phyloP scores from a whole-genome alignment of 768 basidiomycete genomes.

The Leccinum rimulosum region DNA sequence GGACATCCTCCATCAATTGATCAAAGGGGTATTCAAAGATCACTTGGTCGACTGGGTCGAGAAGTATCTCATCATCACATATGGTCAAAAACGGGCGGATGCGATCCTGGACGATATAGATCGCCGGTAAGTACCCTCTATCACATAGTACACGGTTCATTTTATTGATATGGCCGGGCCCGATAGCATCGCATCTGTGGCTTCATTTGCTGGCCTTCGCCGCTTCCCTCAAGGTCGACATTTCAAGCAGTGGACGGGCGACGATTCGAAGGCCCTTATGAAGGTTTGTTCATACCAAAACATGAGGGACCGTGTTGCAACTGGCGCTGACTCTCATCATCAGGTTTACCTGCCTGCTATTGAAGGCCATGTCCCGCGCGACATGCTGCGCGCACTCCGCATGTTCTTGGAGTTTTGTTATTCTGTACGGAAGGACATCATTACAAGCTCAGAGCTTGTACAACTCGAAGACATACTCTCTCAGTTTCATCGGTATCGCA shows the following conservation, averaged over 20 bases:
- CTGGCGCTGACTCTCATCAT: too few relatives aligned
- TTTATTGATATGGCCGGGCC: not conserved
- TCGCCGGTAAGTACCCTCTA: not conserved
- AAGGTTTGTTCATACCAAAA: not conserved
- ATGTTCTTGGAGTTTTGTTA: not conserved
- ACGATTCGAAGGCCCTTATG: not conserved
- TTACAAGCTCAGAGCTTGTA: not conserved
- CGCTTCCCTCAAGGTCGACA: not conserved
- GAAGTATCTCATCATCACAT: not conserved
- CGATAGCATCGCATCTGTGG: not conserved
- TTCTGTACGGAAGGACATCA: not conserved
- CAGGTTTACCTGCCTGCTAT: not conserved
- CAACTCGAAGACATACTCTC: not conserved
- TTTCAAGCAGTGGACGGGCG: not conserved
- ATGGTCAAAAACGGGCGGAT: not conserved
- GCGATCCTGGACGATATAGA: not conserved
- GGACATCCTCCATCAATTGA: not conserved
- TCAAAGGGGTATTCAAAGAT: not conserved
- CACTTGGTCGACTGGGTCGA: not conserved
- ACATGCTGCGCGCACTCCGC: not conserved
- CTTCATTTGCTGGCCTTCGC: not conserved
- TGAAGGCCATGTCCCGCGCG: not conserved
- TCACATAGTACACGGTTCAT: not conserved
- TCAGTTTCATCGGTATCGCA: not conserved
- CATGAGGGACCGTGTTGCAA: too few relatives aligned